Base-by-base conservation (phyloP, 306 rosid species). In the Inga oerstediana region DNA sequence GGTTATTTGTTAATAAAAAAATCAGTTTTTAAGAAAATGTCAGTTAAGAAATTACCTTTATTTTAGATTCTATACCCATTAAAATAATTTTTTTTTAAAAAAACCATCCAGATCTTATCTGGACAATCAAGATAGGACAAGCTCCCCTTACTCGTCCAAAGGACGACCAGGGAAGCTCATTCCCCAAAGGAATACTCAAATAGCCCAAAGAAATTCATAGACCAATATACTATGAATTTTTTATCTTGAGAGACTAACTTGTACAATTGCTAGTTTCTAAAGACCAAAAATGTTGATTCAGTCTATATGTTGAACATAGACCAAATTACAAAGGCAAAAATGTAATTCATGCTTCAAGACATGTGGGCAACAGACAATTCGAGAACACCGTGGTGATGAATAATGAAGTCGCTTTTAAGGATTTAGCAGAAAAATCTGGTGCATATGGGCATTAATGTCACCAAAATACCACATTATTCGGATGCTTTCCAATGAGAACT, bases 381-480 rank as follows among this genome's bases (percentile, higher is more conserved):
- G 20, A 44, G 75, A 83, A 35, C 77, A 77, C 79, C 58, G 44
- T 49, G 73, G 52, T 45, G 77, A 30, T 39, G 56, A 81, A 83
- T 86, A 76, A 52, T 82, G 58, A 52, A 86, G 68, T 22, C 10
- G n/a, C 24, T n/a, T 48, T 37, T 8, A 3, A 52, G 12, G 10
- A 22, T 20, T 59, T 83, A 66, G 32, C 79, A 79, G 16, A 37
- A 82, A 79, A 70, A 20, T 79, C 75, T 68, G 81, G 84, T 76
- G 75, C 62, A 86, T 27, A 62, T 12, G 61, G 80, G 79, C 65
- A 62, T 62, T 24, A 4, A 24, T 3, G 46, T 44, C 59, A 52
- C 5, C 59, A 17, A 52, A 52, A 52, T 49, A 4, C 59, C 59
- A 72, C 56, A 67, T 87, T 79, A 89, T 82, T 86, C 83, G 0